Evolutionary conservation across 148 eudicot genomes (phyloP).

Genomic region (Cornus controversa): DNA sequence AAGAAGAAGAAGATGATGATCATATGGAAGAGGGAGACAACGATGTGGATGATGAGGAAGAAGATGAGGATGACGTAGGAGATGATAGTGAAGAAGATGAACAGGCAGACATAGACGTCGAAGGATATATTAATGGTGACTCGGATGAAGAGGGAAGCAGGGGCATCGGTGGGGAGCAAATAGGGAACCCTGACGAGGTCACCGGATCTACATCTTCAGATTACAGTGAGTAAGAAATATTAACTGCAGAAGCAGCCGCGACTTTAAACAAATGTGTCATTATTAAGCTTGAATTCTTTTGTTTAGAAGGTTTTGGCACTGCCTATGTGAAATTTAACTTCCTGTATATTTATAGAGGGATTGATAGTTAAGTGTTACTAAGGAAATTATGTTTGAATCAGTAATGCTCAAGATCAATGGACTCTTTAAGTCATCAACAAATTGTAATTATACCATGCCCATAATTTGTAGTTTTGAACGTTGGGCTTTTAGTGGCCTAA

Average conservation of each 20-base stretch:
- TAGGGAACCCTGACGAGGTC: constrained; percentile 25
- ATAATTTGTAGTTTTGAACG: no score
- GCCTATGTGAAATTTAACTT: background rate
- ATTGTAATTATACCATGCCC: no score
- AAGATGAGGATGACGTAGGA: constrained; percentile 13
- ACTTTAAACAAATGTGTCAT: background rate
- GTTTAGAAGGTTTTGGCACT: constrained; percentile 9
- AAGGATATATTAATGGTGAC: constrained; percentile 35
- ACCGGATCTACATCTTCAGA: constrained; percentile 41
- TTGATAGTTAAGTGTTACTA: no score
- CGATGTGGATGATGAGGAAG: constrained; percentile 12
- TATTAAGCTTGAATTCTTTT: constrained; percentile 7
- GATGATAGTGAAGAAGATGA: constrained; percentile 27
- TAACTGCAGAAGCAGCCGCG: background rate
- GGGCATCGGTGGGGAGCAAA: constrained; percentile 9
- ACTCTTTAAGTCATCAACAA: no score
- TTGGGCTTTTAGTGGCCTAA: no score
- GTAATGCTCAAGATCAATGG: no score
- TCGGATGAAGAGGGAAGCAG: constrained; percentile 29
- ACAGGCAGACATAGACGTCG: constrained; percentile 27
- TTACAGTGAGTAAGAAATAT: constrained; percentile 28
- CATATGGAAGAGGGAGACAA: constrained; percentile 18
- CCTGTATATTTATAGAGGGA: constrained; percentile 10
- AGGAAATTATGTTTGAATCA: no score
- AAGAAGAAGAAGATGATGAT: constrained; percentile 27